These are phyloP conservation scores for Aspergillus olivimuriae DNA, from an alignment of 495 filamentous ascomycete genomes.

Conservation along the genomic window DNA sequence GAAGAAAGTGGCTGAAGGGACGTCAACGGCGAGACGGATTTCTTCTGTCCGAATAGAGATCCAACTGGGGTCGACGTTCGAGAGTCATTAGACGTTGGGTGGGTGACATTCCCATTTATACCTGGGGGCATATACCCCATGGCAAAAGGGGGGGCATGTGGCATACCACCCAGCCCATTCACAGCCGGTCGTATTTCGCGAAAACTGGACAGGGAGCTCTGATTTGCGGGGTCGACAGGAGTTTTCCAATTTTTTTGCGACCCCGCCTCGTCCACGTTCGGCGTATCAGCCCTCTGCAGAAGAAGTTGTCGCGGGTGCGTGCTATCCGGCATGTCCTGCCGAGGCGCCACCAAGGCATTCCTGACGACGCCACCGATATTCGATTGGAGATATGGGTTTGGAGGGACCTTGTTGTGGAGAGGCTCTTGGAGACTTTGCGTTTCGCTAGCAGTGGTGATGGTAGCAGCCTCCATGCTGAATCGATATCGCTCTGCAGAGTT, in stretches of 20 bases:
- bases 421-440: too few relatives aligned
- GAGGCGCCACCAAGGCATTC: too few relatives aligned
- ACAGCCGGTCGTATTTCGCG: background rate
- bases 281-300: constrained; percentile 7
- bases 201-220: background rate
- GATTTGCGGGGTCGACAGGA: background rate
- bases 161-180: background rate
- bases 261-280: background rate
- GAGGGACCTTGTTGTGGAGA: too few relatives aligned
- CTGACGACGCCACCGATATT: too few relatives aligned
- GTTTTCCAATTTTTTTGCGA: background rate
- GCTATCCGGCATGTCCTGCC: too few relatives aligned
- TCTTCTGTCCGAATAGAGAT: constrained; percentile 12
- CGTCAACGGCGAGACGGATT: constrained; percentile 27
- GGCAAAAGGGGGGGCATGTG: too few relatives aligned
- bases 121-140: constrained; percentile 11
- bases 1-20: constrained; percentile 11
- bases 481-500: too few relatives aligned
- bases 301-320: too few relatives aligned
- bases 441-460: too few relatives aligned
- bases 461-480: too few relatives aligned
- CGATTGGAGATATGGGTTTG: too few relatives aligned
- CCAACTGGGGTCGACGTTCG: constrained; percentile 17
- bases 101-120: constrained; percentile 14
- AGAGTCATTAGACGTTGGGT: constrained; percentile 24